Evolutionary conservation across 768 basidiomycete species (phyloP), one percentile per base, ranked within the genome.

Genomic region (Lentinula detonsa): DNA sequence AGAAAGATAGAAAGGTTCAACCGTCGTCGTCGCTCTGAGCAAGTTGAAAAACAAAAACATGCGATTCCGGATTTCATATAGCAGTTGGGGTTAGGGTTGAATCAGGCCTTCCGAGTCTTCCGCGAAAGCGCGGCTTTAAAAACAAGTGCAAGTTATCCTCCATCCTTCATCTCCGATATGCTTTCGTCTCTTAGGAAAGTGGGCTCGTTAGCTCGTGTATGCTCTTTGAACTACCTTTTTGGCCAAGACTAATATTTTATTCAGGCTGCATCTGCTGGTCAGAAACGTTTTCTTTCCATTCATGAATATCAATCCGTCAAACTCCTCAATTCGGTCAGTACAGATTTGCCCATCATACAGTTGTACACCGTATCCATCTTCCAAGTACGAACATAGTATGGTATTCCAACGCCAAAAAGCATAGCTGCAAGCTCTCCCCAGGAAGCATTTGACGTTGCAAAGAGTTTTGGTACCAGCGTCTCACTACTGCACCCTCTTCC

Each of bases 281-380:
- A 95, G 83, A 91, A 82, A 78, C 91, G 95, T 65, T 90, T 86
- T 73, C 85, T 98, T 68, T 96, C 94, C 28, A 95, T 99, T 69
- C 97, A 99, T 76, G 97, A 99, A 78, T 93, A 97, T 78, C 95
- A 98, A 75, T 96, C 95, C 48, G 90, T 98, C 74, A 87, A 88
- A 65, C 81, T 99, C 50, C 84, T 99, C 67, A 97, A 98, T 78
- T 88, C 93, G 65, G 96, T 98, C 71, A 68, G 81, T 69, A 7
- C 18, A 8, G 23, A 16, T 37, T 49, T 5, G 16, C 37, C 59
- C 46, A 16, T 40, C 49, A 55, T 35, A 21, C 37, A 23, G 54
- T 49, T 49, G 33, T 15, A 53, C 37, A 8, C 37, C 37, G 37
- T 39, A 40, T 55, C 40, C 53, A 28, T 52, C 61, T 39, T 33